Base-by-base conservation (phyloP, 2,329 filamentous ascomycete genomes). In the Scedosporium boydii region DNA sequence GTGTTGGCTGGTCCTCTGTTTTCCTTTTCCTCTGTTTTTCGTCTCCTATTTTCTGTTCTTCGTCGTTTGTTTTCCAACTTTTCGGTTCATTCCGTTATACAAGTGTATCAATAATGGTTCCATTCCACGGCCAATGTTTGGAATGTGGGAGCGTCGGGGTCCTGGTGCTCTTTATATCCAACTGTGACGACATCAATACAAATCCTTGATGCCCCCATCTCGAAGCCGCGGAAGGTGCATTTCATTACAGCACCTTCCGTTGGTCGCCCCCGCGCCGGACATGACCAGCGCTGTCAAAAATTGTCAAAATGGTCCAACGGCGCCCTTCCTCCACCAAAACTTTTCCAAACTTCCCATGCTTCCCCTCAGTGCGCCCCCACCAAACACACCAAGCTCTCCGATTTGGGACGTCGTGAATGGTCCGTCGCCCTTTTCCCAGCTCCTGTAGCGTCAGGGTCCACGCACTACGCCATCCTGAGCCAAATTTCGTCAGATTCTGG, bases 401-500 rank as follows among this genome's bases (percentile, higher is more conserved):
- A 34, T 21, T 56, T 29, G 21, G 14, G 18, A 16, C 18, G 46
- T 38, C 21, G 27, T 61, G 59, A 61, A n/a, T 61, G 59, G 48
- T 29, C 59, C 55, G 42, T 23, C n/a, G 5, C 21, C 6, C 18
- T 14, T 14, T n/a, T 48, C 34, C 14, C 3, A 41, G 51, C 21
- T 23, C 48, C 34, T 57, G 44, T 26, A 41, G 18, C 16, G 51
- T 58, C 48, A 61, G 59, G n/a, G 27, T 23, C 48, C 38, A 10
- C n/a, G 38, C 27, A 62, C 60, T 21, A 62, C 60, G 60, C 60
- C 51, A 62, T 62, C 51, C 51, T 42, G 34, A 26, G 14, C 41
- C 27, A 62, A 62, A 62, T 62, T 62, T 62, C 60, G 60, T 62
- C 60, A 61, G 34, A 38, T 38, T 38, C 34, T 12, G 2, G 34